Conservation (phyloP, 495 filamentous ascomycete genomes). For the Penicillium tannophilum region DNA sequence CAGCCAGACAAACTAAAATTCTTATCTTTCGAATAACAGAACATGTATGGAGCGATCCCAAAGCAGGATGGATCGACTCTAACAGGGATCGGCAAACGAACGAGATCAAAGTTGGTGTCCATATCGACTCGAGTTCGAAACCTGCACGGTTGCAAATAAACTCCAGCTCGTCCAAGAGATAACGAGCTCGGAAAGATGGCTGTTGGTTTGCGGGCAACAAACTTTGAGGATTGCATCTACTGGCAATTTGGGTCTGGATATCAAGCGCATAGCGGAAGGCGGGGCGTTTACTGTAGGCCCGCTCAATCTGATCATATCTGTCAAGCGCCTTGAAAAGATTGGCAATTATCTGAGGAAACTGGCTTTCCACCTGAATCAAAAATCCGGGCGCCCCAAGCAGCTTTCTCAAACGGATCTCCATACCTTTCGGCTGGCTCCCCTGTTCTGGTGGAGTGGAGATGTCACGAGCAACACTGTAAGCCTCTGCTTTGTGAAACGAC, state of each 20-base stretch:
- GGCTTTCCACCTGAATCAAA: conserved; percentile 56
- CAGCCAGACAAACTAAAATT: conserved; percentile 77
- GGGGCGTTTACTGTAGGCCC: conserved; percentile 65
- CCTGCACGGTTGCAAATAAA: conserved; percentile 71
- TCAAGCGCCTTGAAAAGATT: conserved; percentile 69
- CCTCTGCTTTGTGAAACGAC: conserved; percentile 79
- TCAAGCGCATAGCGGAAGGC: conserved; percentile 59
- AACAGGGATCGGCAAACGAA: conserved; percentile 78
- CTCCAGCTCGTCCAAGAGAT: conserved; percentile 70
- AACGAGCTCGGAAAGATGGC: conserved; percentile 79
- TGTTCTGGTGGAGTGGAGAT: conserved; percentile 61
- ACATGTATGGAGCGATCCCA: conserved; percentile 85
- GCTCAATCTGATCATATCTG: conserved; percentile 76
- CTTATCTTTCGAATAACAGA: conserved; percentile 84
- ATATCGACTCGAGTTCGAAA: conserved; percentile 66
- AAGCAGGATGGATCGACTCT: conserved; percentile 78
- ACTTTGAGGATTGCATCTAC: conserved; percentile 59
- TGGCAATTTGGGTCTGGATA: conserved; percentile 66
- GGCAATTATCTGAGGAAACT: conserved; percentile 77
- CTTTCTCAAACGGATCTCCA: conserved; percentile 69
- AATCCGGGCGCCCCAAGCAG: conserved; percentile 68
- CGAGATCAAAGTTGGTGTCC: conserved; percentile 73
- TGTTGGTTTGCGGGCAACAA: conserved; percentile 74
- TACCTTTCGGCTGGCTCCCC: conserved; percentile 53
- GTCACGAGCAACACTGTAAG: conserved; percentile 82